These are phyloP conservation scores for Chlorella sorokiniana DNA, from an alignment of 139 green algal genomes.

Conservation along the genomic window DNA sequence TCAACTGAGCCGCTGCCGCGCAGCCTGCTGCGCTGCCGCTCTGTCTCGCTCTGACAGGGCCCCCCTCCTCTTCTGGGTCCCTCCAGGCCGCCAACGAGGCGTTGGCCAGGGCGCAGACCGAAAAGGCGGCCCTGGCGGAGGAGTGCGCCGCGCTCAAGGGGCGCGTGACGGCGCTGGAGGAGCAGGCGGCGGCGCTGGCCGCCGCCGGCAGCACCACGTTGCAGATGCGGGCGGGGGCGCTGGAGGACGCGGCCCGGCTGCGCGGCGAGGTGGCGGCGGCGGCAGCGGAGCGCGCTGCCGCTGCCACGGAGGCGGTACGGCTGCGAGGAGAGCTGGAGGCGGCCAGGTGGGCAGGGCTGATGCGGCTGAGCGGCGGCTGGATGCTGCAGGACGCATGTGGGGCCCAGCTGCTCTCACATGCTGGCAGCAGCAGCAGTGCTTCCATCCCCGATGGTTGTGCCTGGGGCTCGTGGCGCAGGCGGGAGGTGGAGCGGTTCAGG, in stretches of 20 bases:
- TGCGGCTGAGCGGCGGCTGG: background rate
- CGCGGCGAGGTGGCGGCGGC: conserved; percentile 30
- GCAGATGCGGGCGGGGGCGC: conserved; percentile 12
- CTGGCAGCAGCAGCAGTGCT: too few relatives aligned
- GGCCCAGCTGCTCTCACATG: background rate
- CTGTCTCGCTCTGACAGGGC: background rate
- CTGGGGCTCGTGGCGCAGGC: too few relatives aligned
- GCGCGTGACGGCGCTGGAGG: conserved; percentile 20
- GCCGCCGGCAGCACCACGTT: conserved; percentile 11
- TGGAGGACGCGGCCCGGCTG: conserved; percentile 38
- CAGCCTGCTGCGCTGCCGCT: background rate
- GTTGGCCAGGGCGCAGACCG: conserved; percentile 8
- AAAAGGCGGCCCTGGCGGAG: conserved; percentile 37
- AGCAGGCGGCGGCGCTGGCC: conserved; percentile 17
- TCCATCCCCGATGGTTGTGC: too few relatives aligned
- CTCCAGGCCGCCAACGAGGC: conserved; percentile 10
- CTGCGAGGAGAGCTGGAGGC: conserved; percentile 34
- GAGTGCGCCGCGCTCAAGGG: conserved; percentile 31
- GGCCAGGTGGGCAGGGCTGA: background rate
- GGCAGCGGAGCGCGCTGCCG: conserved; percentile 16
- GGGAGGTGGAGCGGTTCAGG: conserved; percentile 39
- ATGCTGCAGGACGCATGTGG: background rate
- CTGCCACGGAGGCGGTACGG: conserved; percentile 10
- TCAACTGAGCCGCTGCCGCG: too few relatives aligned
- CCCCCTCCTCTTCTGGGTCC: too few relatives aligned